phyloP scores from a whole-genome alignment of 257 asterid genomes.

The Solanum medicagineum region DNA sequence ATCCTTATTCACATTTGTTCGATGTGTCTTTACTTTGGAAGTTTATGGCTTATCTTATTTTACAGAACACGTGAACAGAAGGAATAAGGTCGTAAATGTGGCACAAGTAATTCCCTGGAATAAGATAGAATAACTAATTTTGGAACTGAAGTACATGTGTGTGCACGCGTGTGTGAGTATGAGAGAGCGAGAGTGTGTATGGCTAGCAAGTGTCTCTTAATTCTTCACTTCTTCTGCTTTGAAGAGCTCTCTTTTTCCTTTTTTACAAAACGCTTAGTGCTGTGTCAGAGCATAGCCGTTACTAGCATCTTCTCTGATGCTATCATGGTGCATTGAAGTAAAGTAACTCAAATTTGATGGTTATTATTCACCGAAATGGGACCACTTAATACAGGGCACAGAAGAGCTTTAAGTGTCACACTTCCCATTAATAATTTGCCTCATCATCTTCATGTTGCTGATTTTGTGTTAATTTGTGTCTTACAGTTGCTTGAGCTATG shows the following conservation, averaged over 20 bases:
- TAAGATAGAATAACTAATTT: background rate
- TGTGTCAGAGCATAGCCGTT: background rate
- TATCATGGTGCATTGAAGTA: background rate
- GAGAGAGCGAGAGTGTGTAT: background rate
- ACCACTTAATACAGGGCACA: background rate
- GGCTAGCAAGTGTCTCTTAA: background rate
- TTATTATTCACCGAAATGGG: background rate
- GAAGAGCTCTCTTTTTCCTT: background rate
- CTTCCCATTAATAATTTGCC: background rate
- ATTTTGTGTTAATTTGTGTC: background rate
- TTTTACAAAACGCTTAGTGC: background rate
- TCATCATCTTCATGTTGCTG: background rate
- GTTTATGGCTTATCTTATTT: background rate
- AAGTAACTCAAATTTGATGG: background rate
- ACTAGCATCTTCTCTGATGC: background rate
- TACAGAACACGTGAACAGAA: background rate
- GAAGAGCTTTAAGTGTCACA: background rate
- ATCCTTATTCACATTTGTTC: background rate
- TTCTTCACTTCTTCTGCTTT: background rate
- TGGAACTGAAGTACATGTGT: background rate
- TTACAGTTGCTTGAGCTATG: slow-evolving; percentile 28
- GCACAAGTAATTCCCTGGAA: background rate
- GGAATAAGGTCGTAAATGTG: background rate
- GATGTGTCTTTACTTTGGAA: background rate
- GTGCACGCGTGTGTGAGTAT: no score